A percentile compares a stretch with the other conserved stretches of the same genome.
These are phyloP conservation scores for Aegilops longissima DNA, from an alignment of 176 grass and related monocot species.

Conservation along the genomic window DNA sequence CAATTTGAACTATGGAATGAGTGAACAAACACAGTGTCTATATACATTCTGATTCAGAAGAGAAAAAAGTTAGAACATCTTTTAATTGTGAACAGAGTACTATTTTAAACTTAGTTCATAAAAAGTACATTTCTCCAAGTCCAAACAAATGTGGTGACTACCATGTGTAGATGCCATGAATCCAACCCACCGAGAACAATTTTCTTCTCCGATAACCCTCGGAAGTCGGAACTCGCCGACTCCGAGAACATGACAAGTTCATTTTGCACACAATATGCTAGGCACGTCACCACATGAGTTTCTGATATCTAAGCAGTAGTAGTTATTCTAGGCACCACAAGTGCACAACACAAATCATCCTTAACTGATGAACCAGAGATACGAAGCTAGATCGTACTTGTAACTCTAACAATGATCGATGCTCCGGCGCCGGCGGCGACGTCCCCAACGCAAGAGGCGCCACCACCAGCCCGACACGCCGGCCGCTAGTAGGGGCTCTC, in stretches of 20 bases:
- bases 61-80: too few species aligned
- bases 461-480: not conserved
- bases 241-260: not conserved
- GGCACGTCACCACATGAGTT: not conserved
- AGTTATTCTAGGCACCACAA: not conserved
- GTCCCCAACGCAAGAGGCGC: not conserved
- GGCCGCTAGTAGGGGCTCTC: conserved; percentile 64
- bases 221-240: not conserved
- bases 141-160: not conserved
- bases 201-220: not conserved
- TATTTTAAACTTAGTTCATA: too few species aligned
- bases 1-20: too few species aligned
- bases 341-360: not conserved
- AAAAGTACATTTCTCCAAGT: not conserved
- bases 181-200: not conserved
- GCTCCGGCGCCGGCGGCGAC: not conserved
- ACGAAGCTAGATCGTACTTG: not conserved
- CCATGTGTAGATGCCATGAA: not conserved
- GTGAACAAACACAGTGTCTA: too few species aligned
- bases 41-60: too few species aligned
- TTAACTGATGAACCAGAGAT: not conserved
- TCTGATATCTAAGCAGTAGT: not conserved
- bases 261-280: not conserved
- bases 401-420: not conserved
- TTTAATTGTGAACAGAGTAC: too few species aligned